Base-by-base conservation (phyloP, 106 monocot genomes). In the Allium sativum region DNA sequence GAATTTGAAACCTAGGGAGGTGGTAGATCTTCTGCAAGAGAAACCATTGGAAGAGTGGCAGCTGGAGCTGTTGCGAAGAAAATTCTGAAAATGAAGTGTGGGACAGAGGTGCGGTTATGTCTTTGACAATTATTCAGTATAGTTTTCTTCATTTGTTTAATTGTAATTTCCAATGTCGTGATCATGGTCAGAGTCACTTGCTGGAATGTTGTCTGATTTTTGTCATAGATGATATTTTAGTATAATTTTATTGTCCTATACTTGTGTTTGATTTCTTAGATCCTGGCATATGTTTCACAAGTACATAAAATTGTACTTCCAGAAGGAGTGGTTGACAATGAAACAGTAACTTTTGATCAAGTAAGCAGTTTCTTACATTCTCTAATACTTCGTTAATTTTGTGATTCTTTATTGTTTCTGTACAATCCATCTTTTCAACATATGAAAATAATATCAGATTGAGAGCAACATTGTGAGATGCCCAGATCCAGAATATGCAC, bases 41-140 rank as follows among this genome's bases (percentile, higher is more conserved):
- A 98, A 81, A 98, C 96, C 15, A 98, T 91, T 70, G 96, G 95
- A 9, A 87, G 91, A 79, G 96, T 98, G 55, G 87, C 91, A 20
- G 90, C 96, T 42, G 96, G 96, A 65, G 96, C 91, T 74, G 78
- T 98, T 70, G 96, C 91, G 52, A 98, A 98, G 77, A 91, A 98
- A 73, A 87, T 98, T 76, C 87, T 98, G 56, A 84, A 78, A 62
- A 70, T 80, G 75, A 79, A 79, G 58, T 58, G 74, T 15, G 87
- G 87, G 64, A 84, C 79, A 41, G 96, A 98, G 84, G 96, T 91
- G 53, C 0, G 31, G 31, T 31, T 1, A n/a, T n/a, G 31, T 31
- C 31, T 31, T 31, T 0, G 31, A 5, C 5, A 3, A 31, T 31
- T 2, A 31, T 31, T 31, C 31, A 31, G 5, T 31, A 31, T 31